Conservation (phyloP, 2,329 filamentous ascomycete species). For the Cordyceps pruinosa region DNA sequence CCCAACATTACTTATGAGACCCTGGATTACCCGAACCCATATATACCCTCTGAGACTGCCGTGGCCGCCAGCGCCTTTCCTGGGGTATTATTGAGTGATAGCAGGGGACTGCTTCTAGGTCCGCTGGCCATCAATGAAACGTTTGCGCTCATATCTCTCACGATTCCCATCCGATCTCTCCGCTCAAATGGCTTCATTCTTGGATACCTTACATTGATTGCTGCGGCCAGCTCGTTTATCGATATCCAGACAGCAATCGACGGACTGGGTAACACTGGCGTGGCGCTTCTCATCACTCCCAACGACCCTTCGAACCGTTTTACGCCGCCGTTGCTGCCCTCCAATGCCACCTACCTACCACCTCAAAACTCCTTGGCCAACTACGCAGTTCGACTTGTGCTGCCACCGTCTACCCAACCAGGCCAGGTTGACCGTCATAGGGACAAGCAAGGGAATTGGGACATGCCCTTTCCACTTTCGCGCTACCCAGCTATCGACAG, state of each 20-base stretch:
- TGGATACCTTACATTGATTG: conserved; percentile 78
- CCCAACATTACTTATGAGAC: conserved; percentile 67
- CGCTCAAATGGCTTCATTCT: conserved; percentile 55
- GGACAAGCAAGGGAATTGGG: conserved; percentile 30
- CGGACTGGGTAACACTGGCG: conserved; percentile 63
- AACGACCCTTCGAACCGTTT: conserved; percentile 60
- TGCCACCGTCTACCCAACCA: conserved; percentile 43
- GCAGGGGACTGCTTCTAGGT: conserved; percentile 63
- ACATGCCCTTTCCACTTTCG: conserved; percentile 49
- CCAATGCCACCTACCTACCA: conserved; percentile 39
- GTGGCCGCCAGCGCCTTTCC: conserved; percentile 43
- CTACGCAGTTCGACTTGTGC: conserved; percentile 49
- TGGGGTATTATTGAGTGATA: conserved; percentile 41
- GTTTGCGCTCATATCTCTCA: conserved; percentile 73
- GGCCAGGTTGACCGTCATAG: conserved; percentile 42
- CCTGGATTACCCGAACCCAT: conserved; percentile 34
- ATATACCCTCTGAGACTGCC: conserved; percentile 34
- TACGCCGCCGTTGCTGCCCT: conserved; percentile 35
- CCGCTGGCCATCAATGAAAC: conserved; percentile 66
- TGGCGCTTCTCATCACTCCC: conserved; percentile 66
- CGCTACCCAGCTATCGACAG: conserved; percentile 56
- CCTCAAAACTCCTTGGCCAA: conserved; percentile 32
- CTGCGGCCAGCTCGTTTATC: conserved; percentile 59
- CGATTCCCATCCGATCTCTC: conserved; percentile 69
- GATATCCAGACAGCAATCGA: conserved; percentile 56